A percentile compares a stretch with the other conserved stretches of the same genome.
These are phyloP conservation scores for Sanghuangporus weigelae DNA, from an alignment of 1,284 basidiomycete species.

Conservation along the genomic window DNA sequence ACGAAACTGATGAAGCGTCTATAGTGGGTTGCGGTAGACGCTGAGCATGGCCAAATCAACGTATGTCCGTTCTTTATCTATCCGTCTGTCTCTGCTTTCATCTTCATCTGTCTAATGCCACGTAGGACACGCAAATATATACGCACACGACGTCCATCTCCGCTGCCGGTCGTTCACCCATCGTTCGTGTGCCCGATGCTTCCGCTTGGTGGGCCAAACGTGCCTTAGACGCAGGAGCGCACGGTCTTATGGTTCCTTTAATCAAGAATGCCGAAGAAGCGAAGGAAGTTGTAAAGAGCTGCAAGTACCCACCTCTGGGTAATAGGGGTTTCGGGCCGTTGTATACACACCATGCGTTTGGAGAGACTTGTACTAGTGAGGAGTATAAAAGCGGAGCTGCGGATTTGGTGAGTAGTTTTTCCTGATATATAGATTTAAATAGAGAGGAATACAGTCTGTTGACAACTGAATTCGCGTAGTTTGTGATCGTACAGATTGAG, in stretches of 20 bases:
- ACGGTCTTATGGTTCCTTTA: conserved; percentile 30
- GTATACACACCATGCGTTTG: conserved; percentile 29
- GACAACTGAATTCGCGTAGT: not conserved
- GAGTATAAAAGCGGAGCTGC: conserved; percentile 25
- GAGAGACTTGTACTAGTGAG: conserved; percentile 20
- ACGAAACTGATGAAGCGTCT: not conserved
- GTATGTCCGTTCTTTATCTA: not conserved
- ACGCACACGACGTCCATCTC: conserved; percentile 15
- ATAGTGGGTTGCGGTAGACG: conserved; percentile 18
- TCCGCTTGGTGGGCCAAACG: conserved; percentile 18
- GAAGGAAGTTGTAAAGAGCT: conserved; percentile 25
- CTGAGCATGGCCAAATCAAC: conserved; percentile 17
- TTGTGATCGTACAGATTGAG: conserved; percentile 29
- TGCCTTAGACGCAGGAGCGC: conserved; percentile 28
- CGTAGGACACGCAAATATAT: conserved; percentile 14
- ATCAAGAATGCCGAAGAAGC: conserved; percentile 26
- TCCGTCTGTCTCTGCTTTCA: not conserved
- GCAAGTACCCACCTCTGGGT: conserved; percentile 28
- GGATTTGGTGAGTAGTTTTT: conserved; percentile 16
- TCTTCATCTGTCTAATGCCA: not conserved
- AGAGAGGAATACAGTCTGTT: not conserved
- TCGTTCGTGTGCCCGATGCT: conserved; percentile 17
- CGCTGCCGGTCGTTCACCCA: conserved; percentile 13
- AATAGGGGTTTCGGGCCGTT: conserved; percentile 30
- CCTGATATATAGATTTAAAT: not conserved